These are phyloP conservation scores for Talaromyces marneffei DNA, from an alignment of 2,329 filamentous ascomycete genomes.

Conservation along the genomic window DNA sequence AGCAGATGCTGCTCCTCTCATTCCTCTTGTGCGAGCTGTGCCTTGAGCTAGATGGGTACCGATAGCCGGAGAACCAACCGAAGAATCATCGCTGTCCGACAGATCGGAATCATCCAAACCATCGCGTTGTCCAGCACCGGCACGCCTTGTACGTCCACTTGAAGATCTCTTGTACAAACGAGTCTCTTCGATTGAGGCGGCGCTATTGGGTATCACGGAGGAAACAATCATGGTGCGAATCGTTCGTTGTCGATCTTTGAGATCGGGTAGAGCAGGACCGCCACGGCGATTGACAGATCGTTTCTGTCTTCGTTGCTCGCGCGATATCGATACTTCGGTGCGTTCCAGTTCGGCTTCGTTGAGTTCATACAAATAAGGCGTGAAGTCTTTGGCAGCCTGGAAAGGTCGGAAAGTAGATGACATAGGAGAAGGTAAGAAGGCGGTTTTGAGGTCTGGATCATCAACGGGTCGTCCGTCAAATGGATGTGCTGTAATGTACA, in stretches of 20 bases:
- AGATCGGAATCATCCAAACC: conserved; percentile 75
- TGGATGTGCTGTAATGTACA: conserved; percentile 88
- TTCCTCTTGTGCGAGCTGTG: conserved; percentile 77
- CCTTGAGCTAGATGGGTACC: conserved; percentile 61
- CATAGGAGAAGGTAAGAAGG: conserved; percentile 80
- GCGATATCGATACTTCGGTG: conserved; percentile 85
- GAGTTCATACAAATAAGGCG: conserved; percentile 88
- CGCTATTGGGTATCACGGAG: conserved; percentile 83
- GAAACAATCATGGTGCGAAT: conserved; percentile 90
- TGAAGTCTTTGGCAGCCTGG: conserved; percentile 89
- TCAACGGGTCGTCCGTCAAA: conserved; percentile 93
- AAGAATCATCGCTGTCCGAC: conserved; percentile 84
- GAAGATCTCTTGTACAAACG: conserved; percentile 75
- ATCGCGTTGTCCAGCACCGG: conserved; percentile 52
- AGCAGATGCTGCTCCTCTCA: conserved; percentile 80
- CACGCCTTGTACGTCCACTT: conserved; percentile 55
- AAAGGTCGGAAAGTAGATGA: conserved; percentile 79
- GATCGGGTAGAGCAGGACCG: conserved; percentile 86
- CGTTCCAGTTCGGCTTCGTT: conserved; percentile 84
- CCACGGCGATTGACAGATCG: conserved; percentile 89
- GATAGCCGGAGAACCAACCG: conserved; percentile 75
- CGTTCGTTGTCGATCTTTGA: conserved; percentile 89
- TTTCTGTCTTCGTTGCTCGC: conserved; percentile 91
- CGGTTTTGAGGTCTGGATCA: conserved; percentile 78
- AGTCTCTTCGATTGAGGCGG: conserved; percentile 72